These are phyloP conservation scores for Cutaneotrichosporon mucoides DNA, from an alignment of 1,284 basidiomycete species.

Conservation along the genomic window DNA sequence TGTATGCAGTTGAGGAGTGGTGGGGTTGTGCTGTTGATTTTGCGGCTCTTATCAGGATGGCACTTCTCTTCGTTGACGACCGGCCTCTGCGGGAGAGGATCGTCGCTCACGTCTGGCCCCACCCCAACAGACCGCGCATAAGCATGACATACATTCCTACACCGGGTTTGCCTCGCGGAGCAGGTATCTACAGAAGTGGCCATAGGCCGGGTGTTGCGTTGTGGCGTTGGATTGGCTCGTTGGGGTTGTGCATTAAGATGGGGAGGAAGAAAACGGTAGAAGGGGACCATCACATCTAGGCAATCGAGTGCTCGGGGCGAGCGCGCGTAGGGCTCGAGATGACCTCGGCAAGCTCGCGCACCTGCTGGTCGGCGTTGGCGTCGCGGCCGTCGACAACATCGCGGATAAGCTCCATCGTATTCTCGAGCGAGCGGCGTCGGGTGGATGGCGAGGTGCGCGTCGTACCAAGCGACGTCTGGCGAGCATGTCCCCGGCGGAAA, in stretches of 20 bases:
- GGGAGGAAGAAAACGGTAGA: neutral
- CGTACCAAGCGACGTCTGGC: constrained; percentile 88
- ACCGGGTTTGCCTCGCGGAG: constrained; percentile 7
- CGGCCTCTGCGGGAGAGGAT: too few relatives aligned
- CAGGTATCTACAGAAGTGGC: constrained; percentile 15
- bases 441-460: constrained; percentile 95
- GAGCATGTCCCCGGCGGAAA: constrained; percentile 62
- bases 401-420: constrained; percentile 92
- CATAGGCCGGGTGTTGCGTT: neutral
- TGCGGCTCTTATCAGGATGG: too few relatives aligned
- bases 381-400: constrained; percentile 72
- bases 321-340: constrained; percentile 41
- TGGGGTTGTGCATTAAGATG: neutral
- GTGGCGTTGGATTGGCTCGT: neutral
- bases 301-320: constrained; percentile 18
- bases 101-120: too few relatives aligned
- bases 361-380: constrained; percentile 41
- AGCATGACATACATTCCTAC: constrained; percentile 16
- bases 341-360: constrained; percentile 48
- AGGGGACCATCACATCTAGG: constrained; percentile 6
- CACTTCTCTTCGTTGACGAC: too few relatives aligned
- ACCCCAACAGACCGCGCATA: neutral
- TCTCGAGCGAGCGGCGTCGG: constrained; percentile 85
- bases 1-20: constrained; percentile 1
- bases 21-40: too few relatives aligned